A percentile compares a stretch with the other conserved stretches of the same genome.
Conservation (phyloP, 176 grass and related monocot species). For the Musa itinerans region DNA sequence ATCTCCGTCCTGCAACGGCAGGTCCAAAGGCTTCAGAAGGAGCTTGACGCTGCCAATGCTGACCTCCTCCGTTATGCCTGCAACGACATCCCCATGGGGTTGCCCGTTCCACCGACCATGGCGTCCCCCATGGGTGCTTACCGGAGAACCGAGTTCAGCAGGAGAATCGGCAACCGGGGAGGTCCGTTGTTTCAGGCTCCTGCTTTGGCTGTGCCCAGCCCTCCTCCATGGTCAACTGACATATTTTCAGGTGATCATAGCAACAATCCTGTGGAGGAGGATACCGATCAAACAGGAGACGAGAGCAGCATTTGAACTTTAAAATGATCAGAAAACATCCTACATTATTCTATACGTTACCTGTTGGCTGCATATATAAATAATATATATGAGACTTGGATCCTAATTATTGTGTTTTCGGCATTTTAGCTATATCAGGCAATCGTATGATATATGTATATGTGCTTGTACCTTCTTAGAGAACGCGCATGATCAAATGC, state of each 20-base stretch:
- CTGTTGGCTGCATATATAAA: too few species aligned
- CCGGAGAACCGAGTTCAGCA: background rate
- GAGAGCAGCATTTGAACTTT: background rate
- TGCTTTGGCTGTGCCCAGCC: background rate
- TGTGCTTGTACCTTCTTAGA: background rate
- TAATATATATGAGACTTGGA: too few species aligned
- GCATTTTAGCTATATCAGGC: too few species aligned
- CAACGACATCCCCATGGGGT: background rate
- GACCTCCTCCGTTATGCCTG: conserved; percentile 75
- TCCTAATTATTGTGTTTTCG: too few species aligned
- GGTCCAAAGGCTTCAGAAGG: conserved; percentile 71
- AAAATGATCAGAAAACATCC: background rate
- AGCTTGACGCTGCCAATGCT: conserved; percentile 60
- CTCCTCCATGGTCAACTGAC: background rate
- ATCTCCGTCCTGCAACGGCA: conserved; percentile 74
- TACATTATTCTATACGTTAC: background rate
- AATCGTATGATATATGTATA: background rate
- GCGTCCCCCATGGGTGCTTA: background rate
- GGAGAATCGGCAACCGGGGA: background rate
- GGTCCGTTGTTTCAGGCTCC: background rate
- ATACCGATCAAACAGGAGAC: background rate
- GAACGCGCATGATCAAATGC: too few species aligned
- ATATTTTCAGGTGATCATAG: background rate
- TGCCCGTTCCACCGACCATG: background rate
- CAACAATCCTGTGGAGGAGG: background rate